These are phyloP conservation scores for Lolium perenne DNA, from an alignment of 176 grass and related monocot species.

Conservation along the genomic window DNA sequence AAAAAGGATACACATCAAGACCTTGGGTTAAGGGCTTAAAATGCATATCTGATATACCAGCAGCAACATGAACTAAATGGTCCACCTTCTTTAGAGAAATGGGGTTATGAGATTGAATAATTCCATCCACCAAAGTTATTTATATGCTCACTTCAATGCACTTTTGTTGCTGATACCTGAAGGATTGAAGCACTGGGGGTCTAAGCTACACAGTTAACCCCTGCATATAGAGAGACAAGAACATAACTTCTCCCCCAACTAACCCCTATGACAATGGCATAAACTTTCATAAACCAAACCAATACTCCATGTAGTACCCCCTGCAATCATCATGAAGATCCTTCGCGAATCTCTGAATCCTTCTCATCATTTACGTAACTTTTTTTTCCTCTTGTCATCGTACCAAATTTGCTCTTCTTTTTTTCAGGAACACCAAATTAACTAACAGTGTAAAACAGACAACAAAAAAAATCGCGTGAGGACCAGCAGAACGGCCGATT, in stretches of 20 bases:
- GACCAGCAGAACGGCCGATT: neutral
- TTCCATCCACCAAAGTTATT: neutral
- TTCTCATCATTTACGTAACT: too few relatives aligned
- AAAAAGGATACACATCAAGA: constrained; percentile 19
- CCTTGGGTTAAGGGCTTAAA: neutral
- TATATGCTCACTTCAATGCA: neutral
- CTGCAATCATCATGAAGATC: neutral
- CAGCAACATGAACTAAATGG: neutral
- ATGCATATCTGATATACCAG: neutral
- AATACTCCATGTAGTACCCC: neutral
- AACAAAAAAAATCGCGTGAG: neutral
- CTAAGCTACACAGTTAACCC: neutral
- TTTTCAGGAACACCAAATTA: constrained; percentile 5
- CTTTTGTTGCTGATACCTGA: neutral
- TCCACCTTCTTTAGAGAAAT: neutral
- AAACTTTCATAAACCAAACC: neutral
- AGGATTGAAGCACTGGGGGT: neutral
- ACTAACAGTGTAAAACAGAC: neutral
- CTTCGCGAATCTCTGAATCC: too few relatives aligned
- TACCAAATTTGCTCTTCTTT: neutral
- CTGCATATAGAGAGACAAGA: neutral
- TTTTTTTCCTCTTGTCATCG: neutral
- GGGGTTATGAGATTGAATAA: neutral
- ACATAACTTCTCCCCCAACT: neutral
- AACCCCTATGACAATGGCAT: neutral